Percentiles rank a stretch among this genome's conserved stretches.
phyloP scores from a whole-genome alignment of 192 early-diverging fungal genomes.

The Coemansia sp. region DNA sequence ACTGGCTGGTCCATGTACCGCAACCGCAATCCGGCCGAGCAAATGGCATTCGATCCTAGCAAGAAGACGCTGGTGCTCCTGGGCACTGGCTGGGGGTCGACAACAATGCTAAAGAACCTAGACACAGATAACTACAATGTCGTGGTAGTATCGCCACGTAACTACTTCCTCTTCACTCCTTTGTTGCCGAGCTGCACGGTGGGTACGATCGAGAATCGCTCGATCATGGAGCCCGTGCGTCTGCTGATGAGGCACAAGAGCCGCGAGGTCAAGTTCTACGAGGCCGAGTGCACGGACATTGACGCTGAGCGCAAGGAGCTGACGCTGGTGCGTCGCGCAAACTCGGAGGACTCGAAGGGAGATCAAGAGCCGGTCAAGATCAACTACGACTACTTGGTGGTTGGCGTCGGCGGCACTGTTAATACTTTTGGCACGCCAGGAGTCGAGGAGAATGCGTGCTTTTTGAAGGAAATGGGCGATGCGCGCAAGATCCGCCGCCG shows the following conservation, averaged over 20 bases:
- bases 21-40: conserved; percentile 44
- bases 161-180: conserved; percentile 85
- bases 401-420: conserved; percentile 74
- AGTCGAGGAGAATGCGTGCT: conserved; percentile 79
- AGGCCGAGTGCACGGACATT: conserved; percentile 88
- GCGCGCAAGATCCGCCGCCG: conserved; percentile 78
- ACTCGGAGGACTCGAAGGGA: conserved; percentile 56
- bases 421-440: conserved; percentile 87
- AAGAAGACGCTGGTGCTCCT: conserved; percentile 46
- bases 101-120: conserved; percentile 66
- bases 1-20: conserved; percentile 51
- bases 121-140: conserved; percentile 81
- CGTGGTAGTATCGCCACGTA: conserved; percentile 72
- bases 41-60: conserved; percentile 42
- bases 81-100: conserved; percentile 48
- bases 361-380: conserved; percentile 32
- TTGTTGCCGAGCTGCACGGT: conserved; percentile 74
- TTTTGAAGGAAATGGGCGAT: conserved; percentile 83
- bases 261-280: conserved; percentile 80
- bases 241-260: conserved; percentile 85
- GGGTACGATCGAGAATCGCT: conserved; percentile 84
- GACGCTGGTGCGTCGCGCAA: conserved; percentile 64
- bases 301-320: conserved; percentile 79
- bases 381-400: conserved; percentile 78
- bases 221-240: conserved; percentile 84